phyloP scores from a whole-genome alignment of 164 flowering plant genomes.

The Vitis rupestris region DNA sequence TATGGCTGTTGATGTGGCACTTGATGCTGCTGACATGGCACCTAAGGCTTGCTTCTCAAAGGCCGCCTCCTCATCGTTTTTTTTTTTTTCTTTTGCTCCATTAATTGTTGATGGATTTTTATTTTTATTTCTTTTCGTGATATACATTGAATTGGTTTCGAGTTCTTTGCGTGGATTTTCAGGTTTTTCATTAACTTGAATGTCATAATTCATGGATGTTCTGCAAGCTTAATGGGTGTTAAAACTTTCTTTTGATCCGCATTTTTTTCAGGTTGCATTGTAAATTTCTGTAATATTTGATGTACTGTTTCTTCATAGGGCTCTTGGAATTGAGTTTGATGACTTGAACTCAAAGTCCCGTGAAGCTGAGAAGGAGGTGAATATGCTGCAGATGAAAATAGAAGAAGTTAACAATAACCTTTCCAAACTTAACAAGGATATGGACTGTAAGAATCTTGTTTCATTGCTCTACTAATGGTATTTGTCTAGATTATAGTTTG shows the following conservation, averaged over 20 bases:
- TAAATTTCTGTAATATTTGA: neutral
- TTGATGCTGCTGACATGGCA: no score
- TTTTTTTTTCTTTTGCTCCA: no score
- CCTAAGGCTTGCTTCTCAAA: no score
- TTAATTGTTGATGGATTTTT: no score
- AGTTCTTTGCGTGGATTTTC: no score
- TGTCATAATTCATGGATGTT: no score
- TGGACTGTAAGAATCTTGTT: constrained; percentile 60
- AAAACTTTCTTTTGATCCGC: neutral
- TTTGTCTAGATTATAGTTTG: neutral
- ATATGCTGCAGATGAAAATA: constrained; percentile 69
- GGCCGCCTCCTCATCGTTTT: no score
- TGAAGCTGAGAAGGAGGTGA: constrained; percentile 90
- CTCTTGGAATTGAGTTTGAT: constrained; percentile 60
- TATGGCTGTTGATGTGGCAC: no score
- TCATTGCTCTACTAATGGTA: neutral
- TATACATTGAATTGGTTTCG: no score
- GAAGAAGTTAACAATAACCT: constrained; percentile 60
- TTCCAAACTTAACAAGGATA: constrained; percentile 66
- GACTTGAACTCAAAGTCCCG: constrained; percentile 71
- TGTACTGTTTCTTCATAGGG: constrained; percentile 40
- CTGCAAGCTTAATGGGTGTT: no score
- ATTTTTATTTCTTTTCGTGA: no score
- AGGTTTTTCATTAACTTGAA: no score
- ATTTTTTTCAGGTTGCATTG: neutral